Base-by-base conservation (phyloP, 495 filamentous ascomycete species). In the Lophiotrema nucula region DNA sequence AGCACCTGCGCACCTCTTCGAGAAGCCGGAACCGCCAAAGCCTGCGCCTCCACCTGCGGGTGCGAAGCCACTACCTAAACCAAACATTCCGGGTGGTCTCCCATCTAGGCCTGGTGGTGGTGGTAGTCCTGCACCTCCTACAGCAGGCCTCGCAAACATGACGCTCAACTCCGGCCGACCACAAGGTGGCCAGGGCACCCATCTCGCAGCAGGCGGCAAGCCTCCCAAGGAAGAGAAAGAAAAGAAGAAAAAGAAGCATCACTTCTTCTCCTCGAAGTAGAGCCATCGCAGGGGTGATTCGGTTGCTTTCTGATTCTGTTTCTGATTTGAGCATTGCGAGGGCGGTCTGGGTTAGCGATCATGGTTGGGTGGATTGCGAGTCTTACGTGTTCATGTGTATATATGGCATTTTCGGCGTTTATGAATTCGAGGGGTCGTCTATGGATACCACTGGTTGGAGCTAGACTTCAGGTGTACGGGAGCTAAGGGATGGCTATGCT, bases 1-100 rank as follows among this genome's bases (percentile, higher is more conserved):
- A 43, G 87, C 92, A 1, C 93, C 93, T 1, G 87, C 83, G 25
- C 88, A 95, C 74, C 74, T 98, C 1, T 93, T 93, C 65, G 91
- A 96, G 69, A 77, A 79, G n/a, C 85, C 90, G 10, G 62, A 61
- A 53, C 52, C 59, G 31, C 67, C 64, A 25, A 66, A 57, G 47
- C 74, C 81, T 1, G 79, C 79, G 4, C 64, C 75, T 16, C 73
- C 75, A 28, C 74, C 72, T 6, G 67, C 66, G 27, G 16, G 67
- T 66, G 12, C 69, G 56, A 60, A 69, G 74, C 74, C 73, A 69
- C 58, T 58, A n/a, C 31, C n/a, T 35, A n/a, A 8, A 72, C 53
- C 58, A 68, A 68, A 72, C 38, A 56, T 54, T 44, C 49, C 49
- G 3, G 49, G 49, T 18, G 58, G 26, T 38, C 50, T 50, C 25